Conservation (phyloP, 257 asterid genomes). For the Hygrophila difformis region DNA sequence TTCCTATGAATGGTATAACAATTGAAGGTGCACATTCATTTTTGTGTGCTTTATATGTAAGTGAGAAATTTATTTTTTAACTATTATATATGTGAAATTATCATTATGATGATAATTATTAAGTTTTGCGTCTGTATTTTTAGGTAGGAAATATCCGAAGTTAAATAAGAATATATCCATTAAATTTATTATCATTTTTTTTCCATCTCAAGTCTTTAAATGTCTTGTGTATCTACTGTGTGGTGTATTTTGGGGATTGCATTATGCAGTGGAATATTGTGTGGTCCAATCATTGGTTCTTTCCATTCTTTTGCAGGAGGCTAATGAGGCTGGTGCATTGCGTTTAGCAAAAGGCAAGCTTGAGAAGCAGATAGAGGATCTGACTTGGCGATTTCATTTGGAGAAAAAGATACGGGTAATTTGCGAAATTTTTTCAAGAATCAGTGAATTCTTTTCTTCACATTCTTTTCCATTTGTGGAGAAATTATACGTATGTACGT, state of each 20-base stretch:
- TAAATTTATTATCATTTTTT: too few relatives aligned
- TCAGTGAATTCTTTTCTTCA: conserved; percentile 4
- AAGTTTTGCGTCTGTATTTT: too few relatives aligned
- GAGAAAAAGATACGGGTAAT: conserved; percentile 90
- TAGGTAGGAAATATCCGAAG: too few relatives aligned
- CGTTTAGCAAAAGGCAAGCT: conserved; percentile 91
- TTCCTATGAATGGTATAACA: too few relatives aligned
- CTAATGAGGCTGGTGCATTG: conserved; percentile 96
- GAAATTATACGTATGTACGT: too few relatives aligned
- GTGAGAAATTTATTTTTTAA: too few relatives aligned
- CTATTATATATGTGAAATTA: too few relatives aligned
- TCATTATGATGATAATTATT: too few relatives aligned
- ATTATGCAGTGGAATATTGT: conserved; percentile 7
- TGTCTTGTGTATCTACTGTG: conserved; percentile 11
- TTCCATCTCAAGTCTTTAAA: not conserved
- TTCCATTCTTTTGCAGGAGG: conserved; percentile 51
- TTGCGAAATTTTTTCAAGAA: conserved; percentile 3
- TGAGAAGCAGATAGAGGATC: conserved; percentile 96
- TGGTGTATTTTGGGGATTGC: conserved; percentile 13
- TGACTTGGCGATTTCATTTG: conserved; percentile 90
- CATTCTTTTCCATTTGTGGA: not conserved
- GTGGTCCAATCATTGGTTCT: not conserved
- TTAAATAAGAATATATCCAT: too few relatives aligned
- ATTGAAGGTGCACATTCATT: too few relatives aligned
- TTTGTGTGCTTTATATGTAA: too few relatives aligned